A percentile compares a stretch with the other conserved stretches of the same genome.
Conservation (phyloP, 2,329 filamentous ascomycete genomes). For the Fusarium sp. region DNA sequence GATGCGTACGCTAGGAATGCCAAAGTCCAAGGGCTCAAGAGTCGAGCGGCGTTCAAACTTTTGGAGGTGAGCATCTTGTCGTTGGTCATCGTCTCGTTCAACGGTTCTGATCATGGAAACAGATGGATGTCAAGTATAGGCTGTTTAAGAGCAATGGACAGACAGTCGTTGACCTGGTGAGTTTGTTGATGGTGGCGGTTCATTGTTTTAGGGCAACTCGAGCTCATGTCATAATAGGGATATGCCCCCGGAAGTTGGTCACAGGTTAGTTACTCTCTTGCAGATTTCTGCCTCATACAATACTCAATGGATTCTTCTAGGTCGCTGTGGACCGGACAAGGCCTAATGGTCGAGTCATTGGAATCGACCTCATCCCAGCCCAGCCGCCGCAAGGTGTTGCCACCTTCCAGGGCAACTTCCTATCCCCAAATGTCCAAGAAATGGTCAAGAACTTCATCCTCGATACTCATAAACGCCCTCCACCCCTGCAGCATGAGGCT, state of each 20-base stretch:
- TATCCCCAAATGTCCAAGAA: slow-evolving; percentile 78
- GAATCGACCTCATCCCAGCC: slow-evolving; percentile 93
- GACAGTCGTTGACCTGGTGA: slow-evolving; percentile 89
- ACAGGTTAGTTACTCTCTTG: slow-evolving; percentile 60
- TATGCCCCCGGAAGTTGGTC: slow-evolving; percentile 83
- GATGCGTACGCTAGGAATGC: slow-evolving; percentile 83
- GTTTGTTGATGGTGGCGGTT: slow-evolving; percentile 38
- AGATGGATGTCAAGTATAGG: slow-evolving; percentile 86
- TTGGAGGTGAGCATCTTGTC: slow-evolving; percentile 71
- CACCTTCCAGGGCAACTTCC: slow-evolving; percentile 94
- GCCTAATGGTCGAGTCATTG: slow-evolving; percentile 83
- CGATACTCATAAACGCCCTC: slow-evolving; percentile 59
- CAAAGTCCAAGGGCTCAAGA: slow-evolving; percentile 84
- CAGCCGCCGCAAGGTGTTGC: slow-evolving; percentile 93
- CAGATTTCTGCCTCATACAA: background rate
- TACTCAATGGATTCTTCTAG: slow-evolving; percentile 55
- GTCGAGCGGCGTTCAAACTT: slow-evolving; percentile 92
- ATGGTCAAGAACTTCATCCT: slow-evolving; percentile 82
- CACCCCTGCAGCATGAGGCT: slow-evolving; percentile 9
- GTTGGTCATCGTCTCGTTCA: too few species aligned
- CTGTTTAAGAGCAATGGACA: slow-evolving; percentile 80
- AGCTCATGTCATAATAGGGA: slow-evolving; percentile 62
- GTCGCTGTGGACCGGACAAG: slow-evolving; percentile 84
- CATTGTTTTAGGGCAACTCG: background rate
- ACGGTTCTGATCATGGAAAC: slow-evolving; percentile 5